phyloP scores from a whole-genome alignment of 805 yeast genomes.

The Candida piceae region DNA sequence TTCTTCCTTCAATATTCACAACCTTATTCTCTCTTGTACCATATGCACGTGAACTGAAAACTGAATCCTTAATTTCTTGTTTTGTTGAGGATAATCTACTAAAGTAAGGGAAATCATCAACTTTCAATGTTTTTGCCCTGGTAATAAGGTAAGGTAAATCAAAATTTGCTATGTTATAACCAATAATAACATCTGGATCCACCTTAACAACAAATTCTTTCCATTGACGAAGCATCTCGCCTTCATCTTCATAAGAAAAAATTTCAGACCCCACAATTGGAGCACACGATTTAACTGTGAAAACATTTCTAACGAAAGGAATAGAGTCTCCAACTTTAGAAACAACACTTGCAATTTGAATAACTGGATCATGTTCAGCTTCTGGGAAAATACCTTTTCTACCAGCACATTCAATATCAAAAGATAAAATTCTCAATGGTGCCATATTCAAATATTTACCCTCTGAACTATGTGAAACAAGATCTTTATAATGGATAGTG shows the following conservation, averaged over 20 bases:
- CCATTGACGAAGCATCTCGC: slow-evolving; percentile 83
- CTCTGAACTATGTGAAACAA: slow-evolving; percentile 80
- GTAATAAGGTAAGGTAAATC: slow-evolving; percentile 91
- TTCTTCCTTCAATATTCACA: slow-evolving; percentile 90
- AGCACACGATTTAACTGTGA: slow-evolving; percentile 86
- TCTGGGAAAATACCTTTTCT: slow-evolving; percentile 96
- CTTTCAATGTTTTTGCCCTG: slow-evolving; percentile 70
- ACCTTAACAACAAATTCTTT: slow-evolving; percentile 73
- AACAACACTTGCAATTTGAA: slow-evolving; percentile 95
- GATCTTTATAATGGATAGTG: slow-evolving; percentile 56
- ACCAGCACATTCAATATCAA: slow-evolving; percentile 98
- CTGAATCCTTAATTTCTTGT: slow-evolving; percentile 77
- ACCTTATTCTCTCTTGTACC: slow-evolving; percentile 93
- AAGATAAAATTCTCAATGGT: slow-evolving; percentile 86
- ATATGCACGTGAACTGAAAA: slow-evolving; percentile 90
- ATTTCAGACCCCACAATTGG: slow-evolving; percentile 93
- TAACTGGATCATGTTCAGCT: slow-evolving; percentile 87
- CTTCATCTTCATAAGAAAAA: slow-evolving; percentile 67
- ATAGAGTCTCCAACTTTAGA: slow-evolving; percentile 74
- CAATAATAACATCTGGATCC: slow-evolving; percentile 96
- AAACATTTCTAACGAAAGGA: slow-evolving; percentile 92
- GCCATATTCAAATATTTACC: slow-evolving; percentile 94
- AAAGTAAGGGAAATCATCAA: slow-evolving; percentile 73
- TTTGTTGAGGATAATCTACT: slow-evolving; percentile 64
- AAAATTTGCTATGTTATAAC: slow-evolving; percentile 91